Percentiles rank a stretch among this genome's conserved stretches.
phyloP scores from a whole-genome alignment of 2,329 filamentous ascomycete species.

The Ceratocystis harringtonii region DNA sequence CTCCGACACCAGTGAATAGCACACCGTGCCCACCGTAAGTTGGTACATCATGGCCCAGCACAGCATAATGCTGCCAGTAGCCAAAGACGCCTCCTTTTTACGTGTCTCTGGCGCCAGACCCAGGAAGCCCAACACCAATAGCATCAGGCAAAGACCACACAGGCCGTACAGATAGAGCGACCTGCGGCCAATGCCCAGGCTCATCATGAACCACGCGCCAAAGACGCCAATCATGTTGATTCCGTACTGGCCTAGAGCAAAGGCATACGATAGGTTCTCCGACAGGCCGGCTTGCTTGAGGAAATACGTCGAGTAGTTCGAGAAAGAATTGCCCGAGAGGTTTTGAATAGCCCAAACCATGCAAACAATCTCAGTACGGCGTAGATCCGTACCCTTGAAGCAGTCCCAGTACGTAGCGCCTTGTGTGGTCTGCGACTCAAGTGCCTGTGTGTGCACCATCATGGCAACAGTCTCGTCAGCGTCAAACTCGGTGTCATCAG shows the following conservation, averaged over 20 bases:
- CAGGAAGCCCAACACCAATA: constrained; percentile 72
- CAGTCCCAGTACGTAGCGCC: constrained; percentile 69
- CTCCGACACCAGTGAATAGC: constrained; percentile 77
- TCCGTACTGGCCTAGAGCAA: constrained; percentile 48
- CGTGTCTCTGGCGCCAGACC: constrained; percentile 53
- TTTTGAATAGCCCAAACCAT: constrained; percentile 51
- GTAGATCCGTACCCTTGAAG: constrained; percentile 63
- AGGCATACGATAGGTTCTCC: constrained; percentile 38
- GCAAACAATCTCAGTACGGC: constrained; percentile 58
- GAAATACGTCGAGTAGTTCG: constrained; percentile 51
- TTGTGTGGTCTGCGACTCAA: constrained; percentile 60
- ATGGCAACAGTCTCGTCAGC: constrained; percentile 75
- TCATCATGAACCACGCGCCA: constrained; percentile 70
- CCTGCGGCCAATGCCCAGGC: constrained; percentile 56
- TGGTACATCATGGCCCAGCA: constrained; percentile 74
- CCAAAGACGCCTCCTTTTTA: constrained; percentile 47
- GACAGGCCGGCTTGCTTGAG: constrained; percentile 43
- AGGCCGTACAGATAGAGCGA: constrained; percentile 64
- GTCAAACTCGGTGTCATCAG: constrained; percentile 56
- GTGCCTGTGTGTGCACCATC: constrained; percentile 78
- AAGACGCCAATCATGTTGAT: constrained; percentile 71
- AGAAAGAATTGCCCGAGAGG: constrained; percentile 47
- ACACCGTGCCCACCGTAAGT: constrained; percentile 74
- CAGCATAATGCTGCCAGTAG: constrained; percentile 75
- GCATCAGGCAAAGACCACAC: constrained; percentile 56